A percentile compares a stretch with the other conserved stretches of the same genome.
These are phyloP conservation scores for Fraxinus floribunda DNA, from an alignment of 305 asterid genomes.

Conservation along the genomic window DNA sequence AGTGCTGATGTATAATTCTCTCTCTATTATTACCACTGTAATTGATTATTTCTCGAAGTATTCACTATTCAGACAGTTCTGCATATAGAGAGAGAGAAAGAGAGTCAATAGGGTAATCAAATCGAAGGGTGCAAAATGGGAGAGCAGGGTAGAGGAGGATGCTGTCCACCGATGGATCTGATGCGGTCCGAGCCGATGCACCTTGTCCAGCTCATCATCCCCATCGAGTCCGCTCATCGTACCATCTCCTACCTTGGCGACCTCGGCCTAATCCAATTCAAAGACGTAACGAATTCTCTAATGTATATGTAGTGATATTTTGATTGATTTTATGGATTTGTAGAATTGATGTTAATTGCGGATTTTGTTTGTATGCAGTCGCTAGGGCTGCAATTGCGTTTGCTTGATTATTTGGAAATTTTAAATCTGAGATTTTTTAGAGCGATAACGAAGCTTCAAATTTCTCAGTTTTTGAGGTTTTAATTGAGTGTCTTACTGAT, in stretches of 20 bases:
- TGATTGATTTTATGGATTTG: conserved; percentile 15
- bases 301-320: not conserved
- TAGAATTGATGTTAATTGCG: not conserved
- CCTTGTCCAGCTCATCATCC: conserved; percentile 90
- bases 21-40: conserved; percentile 2
- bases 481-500: not conserved
- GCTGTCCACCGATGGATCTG: conserved; percentile 99
- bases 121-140: conserved; percentile 56
- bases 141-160: conserved; percentile 69
- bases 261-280: conserved; percentile 86
- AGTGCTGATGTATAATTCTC: conserved; percentile 31
- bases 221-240: conserved; percentile 90
- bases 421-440: not conserved
- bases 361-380: not conserved
- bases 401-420: not conserved
- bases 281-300: conserved; percentile 54
- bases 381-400: not conserved
- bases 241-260: conserved; percentile 87
- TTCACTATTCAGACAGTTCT: conserved; percentile 14
- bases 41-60: conserved; percentile 1
- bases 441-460: not conserved
- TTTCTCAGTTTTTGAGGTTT: not conserved
- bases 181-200: conserved; percentile 99
- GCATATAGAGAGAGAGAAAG: conserved; percentile 17
- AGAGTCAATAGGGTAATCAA: conserved; percentile 9